Evolutionary conservation across 345 rosid genomes (phyloP).

Genomic region (Citrus glauca): DNA sequence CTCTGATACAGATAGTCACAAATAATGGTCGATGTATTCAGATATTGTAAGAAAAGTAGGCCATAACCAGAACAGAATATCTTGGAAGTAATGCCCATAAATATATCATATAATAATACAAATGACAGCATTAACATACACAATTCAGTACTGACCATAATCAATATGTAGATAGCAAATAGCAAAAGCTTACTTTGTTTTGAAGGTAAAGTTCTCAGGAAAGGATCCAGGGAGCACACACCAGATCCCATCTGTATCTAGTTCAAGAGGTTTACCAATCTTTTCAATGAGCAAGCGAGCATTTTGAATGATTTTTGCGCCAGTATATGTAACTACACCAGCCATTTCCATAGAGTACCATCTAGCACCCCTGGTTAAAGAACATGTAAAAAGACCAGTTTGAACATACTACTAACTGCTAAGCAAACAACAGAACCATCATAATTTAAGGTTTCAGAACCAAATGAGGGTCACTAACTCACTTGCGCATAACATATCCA

Average conservation of each 20-base stretch:
- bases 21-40: conserved; percentile 15
- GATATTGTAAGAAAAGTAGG: conserved; percentile 14
- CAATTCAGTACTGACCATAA: background rate
- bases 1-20: conserved; percentile 41
- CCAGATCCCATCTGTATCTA: conserved; percentile 99
- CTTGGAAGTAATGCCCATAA: background rate
- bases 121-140: background rate
- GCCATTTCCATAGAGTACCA: conserved; percentile 99
- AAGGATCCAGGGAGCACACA: conserved; percentile 92
- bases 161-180: background rate
- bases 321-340: conserved; percentile 97
- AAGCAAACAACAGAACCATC: conserved; percentile 10
- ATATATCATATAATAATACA: background rate
- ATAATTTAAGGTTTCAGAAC: conserved; percentile 4
- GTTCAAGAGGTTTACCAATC: conserved; percentile 97
- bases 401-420: conserved; percentile 9
- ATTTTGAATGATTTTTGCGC: conserved; percentile 97
- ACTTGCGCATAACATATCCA: conserved; percentile 99
- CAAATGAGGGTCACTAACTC: conserved; percentile 30
- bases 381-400: conserved; percentile 22
- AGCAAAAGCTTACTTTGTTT: conserved; percentile 63
- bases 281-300: conserved; percentile 89
- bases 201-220: conserved; percentile 93
- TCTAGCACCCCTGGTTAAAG: conserved; percentile 83
- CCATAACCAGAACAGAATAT: conserved; percentile 3